Evolutionary conservation across 371 early-diverging fungal genomes (phyloP), one percentile per base, ranked within the genome.

Genomic region (Zancudomyces culisetae): DNA sequence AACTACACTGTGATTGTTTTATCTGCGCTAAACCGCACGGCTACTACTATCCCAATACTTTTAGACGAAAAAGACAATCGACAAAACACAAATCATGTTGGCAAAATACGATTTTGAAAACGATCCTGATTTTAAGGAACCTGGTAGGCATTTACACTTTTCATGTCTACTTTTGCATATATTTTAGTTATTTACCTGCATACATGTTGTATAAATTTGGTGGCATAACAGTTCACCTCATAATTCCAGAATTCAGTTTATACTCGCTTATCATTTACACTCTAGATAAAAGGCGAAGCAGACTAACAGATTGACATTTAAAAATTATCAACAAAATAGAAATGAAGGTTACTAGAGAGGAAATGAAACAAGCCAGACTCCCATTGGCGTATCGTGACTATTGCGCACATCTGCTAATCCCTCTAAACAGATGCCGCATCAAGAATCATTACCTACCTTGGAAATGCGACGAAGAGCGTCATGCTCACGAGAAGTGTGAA

Each of bases 401-500:
- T 67, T 95, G 95, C 68, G 85, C 93, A 28, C 83, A 90, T 59
- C 68, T 91, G 51, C 73, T 88, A 45, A 81, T 89, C 52, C 83
- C 82, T 26, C 70, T 94, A 43, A 90, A 92, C 80, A 80, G 86
- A 63, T 94, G 95, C 72, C 75, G 91, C 43, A 75, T 75, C 53
- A 80, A 80, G 52, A 83, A 78, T 56, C 80, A 74, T 60, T 92
- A 85, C 64, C 61, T 87, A 57, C 90, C 91, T 39, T 91, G 90
- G 90, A 83, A 83, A 69, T 94, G 95, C 70, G 82, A 80, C 59
- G 78, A 79, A 59, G 89, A 91, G 72, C 72, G 85, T 43, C 84
- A 90, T 54, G 76, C 75, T 27, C 92, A 88, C 68, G 85, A 85
- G 68, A 89, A 90, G 67, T 94, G 95, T 65, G 87, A 90, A 78